phyloP scores from a whole-genome alignment of 129 eudicot species.

The Escallonia rubra region DNA sequence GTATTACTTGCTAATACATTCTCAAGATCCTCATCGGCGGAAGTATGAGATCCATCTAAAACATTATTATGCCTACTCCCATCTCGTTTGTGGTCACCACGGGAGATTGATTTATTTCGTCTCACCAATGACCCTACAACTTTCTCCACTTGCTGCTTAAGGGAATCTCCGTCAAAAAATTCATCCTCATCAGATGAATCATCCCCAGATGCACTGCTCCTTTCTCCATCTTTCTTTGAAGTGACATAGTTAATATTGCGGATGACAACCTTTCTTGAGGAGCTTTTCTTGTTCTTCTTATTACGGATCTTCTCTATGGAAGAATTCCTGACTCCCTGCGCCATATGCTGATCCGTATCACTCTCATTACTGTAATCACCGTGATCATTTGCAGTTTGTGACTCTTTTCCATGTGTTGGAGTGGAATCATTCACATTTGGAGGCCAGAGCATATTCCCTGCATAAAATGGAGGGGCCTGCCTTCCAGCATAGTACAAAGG shows the following conservation, averaged over 20 bases:
- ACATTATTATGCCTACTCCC: slow-evolving; percentile 15
- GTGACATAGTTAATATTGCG: slow-evolving; percentile 59
- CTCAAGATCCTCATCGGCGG: slow-evolving; percentile 19
- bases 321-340: slow-evolving; percentile 18
- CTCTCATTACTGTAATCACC: slow-evolving; percentile 45
- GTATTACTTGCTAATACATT: slow-evolving; percentile 14
- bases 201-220: slow-evolving; percentile 26
- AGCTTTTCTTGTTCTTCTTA: slow-evolving; percentile 26
- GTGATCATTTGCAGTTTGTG: slow-evolving; percentile 21
- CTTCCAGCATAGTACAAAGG: slow-evolving; percentile 39
- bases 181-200: slow-evolving; percentile 32
- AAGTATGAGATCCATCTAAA: slow-evolving; percentile 11
- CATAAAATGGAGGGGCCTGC: slow-evolving; percentile 47
- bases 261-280: slow-evolving; percentile 56
- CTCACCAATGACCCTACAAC: slow-evolving; percentile 40
- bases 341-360: slow-evolving; percentile 34
- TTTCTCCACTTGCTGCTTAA: slow-evolving; percentile 41
- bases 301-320: slow-evolving; percentile 6
- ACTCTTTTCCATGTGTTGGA: slow-evolving; percentile 23
- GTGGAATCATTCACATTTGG: slow-evolving; percentile 25
- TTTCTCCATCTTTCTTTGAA: slow-evolving; percentile 36
- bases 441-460: slow-evolving; percentile 55
- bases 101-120: slow-evolving; percentile 22
- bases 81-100: slow-evolving; percentile 12
- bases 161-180: slow-evolving; percentile 21